Evolutionary conservation across 352 stramenopile genomes (phyloP).

Genomic region (Phytophthora multivora): DNA sequence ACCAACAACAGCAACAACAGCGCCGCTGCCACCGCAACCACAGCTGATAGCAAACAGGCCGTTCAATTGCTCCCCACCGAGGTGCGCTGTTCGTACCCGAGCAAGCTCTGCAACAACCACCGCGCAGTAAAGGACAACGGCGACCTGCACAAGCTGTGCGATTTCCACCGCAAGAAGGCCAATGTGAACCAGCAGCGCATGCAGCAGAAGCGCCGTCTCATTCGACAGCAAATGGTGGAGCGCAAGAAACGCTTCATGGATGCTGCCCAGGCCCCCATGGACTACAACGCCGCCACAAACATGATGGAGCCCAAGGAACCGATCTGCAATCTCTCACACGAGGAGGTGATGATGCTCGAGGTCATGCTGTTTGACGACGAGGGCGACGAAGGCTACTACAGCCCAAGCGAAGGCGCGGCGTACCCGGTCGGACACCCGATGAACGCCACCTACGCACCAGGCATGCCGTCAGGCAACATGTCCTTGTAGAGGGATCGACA

Average conservation of each 20-base stretch:
- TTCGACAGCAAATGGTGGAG: slow-evolving; percentile 54
- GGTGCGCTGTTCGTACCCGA: slow-evolving; percentile 71
- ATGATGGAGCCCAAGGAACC: slow-evolving; percentile 43
- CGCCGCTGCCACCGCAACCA: slow-evolving; percentile 10
- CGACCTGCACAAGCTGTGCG: slow-evolving; percentile 75
- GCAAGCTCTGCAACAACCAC: slow-evolving; percentile 67
- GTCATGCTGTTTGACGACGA: slow-evolving; percentile 52
- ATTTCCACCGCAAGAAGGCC: slow-evolving; percentile 69
- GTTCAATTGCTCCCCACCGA: slow-evolving; percentile 43
- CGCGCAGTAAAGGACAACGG: slow-evolving; percentile 77
- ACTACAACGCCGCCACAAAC: slow-evolving; percentile 31
- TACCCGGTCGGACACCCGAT: slow-evolving; percentile 13
- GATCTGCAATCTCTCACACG: slow-evolving; percentile 48
- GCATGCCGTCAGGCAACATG: slow-evolving; percentile 31
- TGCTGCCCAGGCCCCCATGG: slow-evolving; percentile 37
- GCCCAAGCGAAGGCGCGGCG: slow-evolving; percentile 10
- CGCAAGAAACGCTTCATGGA: slow-evolving; percentile 58
- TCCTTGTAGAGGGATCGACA: slow-evolving; percentile 25
- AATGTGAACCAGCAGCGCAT: slow-evolving; percentile 82
- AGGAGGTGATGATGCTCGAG: slow-evolving; percentile 52
- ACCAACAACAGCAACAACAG: slow-evolving; percentile 26
- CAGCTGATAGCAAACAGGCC: slow-evolving; percentile 17
- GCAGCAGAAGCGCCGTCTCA: slow-evolving; percentile 55
- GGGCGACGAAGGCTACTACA: slow-evolving; percentile 23
- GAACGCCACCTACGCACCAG: too few relatives aligned